phyloP scores from a whole-genome alignment of 2,329 filamentous ascomycete genomes.

The Microdochium bolleyi region DNA sequence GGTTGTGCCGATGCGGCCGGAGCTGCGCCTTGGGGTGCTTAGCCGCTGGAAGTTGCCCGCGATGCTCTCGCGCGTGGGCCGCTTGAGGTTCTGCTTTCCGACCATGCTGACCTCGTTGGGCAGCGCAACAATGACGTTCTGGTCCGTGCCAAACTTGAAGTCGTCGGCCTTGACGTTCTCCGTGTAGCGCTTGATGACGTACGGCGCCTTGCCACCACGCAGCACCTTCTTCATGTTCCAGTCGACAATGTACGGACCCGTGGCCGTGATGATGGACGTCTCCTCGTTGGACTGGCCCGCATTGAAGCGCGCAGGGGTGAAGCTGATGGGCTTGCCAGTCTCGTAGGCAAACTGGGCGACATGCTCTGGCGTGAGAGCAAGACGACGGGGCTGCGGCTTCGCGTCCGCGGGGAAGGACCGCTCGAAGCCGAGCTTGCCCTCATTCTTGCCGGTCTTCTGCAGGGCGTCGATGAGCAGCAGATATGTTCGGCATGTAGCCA shows the following conservation, averaged over 20 bases:
- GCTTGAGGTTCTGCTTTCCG: constrained; percentile 73
- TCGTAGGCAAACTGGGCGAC: constrained; percentile 97
- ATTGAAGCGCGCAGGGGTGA: constrained; percentile 92
- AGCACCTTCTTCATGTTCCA: constrained; percentile 93
- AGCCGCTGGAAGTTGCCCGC: constrained; percentile 48
- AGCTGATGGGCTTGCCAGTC: constrained; percentile 76
- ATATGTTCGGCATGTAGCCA: constrained; percentile 91
- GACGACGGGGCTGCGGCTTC: constrained; percentile 86
- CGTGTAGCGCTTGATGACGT: constrained; percentile 91
- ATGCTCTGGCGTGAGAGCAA: constrained; percentile 82
- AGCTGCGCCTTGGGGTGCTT: constrained; percentile 40
- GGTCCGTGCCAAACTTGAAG: constrained; percentile 94
- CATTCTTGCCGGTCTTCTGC: constrained; percentile 90
- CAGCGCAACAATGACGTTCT: constrained; percentile 94
- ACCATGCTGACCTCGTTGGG: constrained; percentile 99
- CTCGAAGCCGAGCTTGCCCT: constrained; percentile 97
- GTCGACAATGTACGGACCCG: constrained; percentile 92
- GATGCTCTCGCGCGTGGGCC: constrained; percentile 89
- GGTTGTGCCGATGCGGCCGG: constrained; percentile 41
- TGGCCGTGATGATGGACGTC: constrained; percentile 93
- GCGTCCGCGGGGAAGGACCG: constrained; percentile 84
- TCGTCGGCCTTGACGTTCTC: constrained; percentile 98
- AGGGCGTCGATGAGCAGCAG: constrained; percentile 86
- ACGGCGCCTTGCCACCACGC: constrained; percentile 73
- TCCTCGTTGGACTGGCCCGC: constrained; percentile 73